phyloP scores from a whole-genome alignment of 2,329 filamentous ascomycete genomes.

The Fusarium armeniacum region DNA sequence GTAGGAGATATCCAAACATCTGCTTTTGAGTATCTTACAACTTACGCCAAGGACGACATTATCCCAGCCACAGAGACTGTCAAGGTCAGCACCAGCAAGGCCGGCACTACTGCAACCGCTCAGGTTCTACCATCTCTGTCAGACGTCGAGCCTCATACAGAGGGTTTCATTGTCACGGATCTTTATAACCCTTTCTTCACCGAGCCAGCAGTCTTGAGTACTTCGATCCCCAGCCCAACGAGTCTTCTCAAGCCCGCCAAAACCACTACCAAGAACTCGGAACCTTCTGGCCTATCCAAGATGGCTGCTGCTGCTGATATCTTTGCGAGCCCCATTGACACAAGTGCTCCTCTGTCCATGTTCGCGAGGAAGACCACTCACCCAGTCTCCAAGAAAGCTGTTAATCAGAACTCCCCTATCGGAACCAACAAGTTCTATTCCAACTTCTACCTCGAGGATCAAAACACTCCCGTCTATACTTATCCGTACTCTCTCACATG shows the following conservation, averaged over 20 bases:
- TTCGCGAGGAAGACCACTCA: conserved; percentile 68
- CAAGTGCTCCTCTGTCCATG: conserved; percentile 63
- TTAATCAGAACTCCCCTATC: conserved; percentile 66
- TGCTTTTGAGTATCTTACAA: conserved; percentile 44
- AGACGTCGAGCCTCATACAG: conserved; percentile 52
- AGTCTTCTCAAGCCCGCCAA: conserved; percentile 50
- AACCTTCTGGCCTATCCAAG: conserved; percentile 39
- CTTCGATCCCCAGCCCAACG: conserved; percentile 56
- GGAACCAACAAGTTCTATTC: conserved; percentile 86
- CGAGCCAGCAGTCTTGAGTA: conserved; percentile 33
- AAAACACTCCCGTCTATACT: conserved; percentile 77
- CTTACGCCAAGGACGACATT: conserved; percentile 48
- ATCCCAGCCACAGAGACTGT: conserved; percentile 49
- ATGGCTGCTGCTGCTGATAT: conserved; percentile 61
- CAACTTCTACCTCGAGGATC: conserved; percentile 83
- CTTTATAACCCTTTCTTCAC: conserved; percentile 41
- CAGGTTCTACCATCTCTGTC: conserved; percentile 51
- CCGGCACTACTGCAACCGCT: conserved; percentile 47
- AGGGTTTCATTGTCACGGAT: conserved; percentile 50
- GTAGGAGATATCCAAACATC: conserved; percentile 44
- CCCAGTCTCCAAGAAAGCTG: conserved; percentile 68
- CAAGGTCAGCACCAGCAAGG: conserved; percentile 46
- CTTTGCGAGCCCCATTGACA: conserved; percentile 69
- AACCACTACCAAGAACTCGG: conserved; percentile 44
- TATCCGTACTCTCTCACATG: conserved; percentile 81